These are phyloP conservation scores for Sclerotinia sclerotiorum DNA, from an alignment of 2,329 filamentous ascomycete genomes.

Conservation along the genomic window DNA sequence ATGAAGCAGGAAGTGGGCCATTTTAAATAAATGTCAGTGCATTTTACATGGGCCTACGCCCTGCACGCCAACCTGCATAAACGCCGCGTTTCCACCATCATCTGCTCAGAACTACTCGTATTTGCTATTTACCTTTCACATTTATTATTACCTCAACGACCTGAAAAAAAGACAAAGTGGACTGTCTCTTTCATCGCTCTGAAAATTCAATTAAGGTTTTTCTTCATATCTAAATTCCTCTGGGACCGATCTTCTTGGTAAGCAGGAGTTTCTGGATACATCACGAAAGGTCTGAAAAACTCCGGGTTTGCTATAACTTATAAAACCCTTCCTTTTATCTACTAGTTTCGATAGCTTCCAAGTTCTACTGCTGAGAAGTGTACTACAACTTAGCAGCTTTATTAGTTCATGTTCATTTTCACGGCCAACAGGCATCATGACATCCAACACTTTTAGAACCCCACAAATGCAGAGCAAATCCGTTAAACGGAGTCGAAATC, in stretches of 20 bases:
- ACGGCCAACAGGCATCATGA: background rate
- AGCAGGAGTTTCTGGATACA: background rate
- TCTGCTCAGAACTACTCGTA: background rate
- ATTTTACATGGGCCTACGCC: background rate
- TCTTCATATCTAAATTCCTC: background rate
- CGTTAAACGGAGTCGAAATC: conserved; percentile 27
- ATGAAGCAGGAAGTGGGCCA: background rate
- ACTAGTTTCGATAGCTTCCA: background rate
- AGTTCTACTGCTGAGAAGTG: background rate
- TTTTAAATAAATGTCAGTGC: background rate
- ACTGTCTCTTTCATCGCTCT: background rate
- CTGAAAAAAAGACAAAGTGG: background rate
- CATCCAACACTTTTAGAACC: background rate
- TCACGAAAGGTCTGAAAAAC: background rate
- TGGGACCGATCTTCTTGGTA: background rate
- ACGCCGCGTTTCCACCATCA: conserved; percentile 15
- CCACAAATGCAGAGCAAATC: background rate
- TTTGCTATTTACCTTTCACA: background rate
- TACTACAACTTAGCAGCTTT: background rate
- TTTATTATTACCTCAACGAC: background rate
- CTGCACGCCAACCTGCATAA: conserved; percentile 13
- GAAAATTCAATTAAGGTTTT: background rate
- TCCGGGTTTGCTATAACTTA: background rate
- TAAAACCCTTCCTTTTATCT: background rate
- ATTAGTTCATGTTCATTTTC: background rate